Conservation (phyloP, 2,329 filamentous ascomycete species). For the Neonectria sp. region DNA sequence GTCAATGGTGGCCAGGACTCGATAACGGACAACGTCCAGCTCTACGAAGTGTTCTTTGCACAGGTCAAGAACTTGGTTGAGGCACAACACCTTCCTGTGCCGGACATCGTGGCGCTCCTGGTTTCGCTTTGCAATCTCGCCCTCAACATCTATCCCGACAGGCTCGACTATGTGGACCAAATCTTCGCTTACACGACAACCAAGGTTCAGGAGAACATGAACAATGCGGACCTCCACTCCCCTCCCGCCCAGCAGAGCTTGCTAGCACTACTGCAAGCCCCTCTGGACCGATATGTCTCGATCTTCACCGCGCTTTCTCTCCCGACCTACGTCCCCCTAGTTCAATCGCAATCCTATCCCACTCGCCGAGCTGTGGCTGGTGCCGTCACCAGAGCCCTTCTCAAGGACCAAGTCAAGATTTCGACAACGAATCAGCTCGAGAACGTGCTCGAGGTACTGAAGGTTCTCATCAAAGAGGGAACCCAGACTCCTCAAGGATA, state of each 20-base stretch:
- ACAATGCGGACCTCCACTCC: constrained; percentile 96
- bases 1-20: constrained; percentile 62
- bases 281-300: constrained; percentile 90
- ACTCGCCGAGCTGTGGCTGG: constrained; percentile 92
- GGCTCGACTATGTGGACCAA: constrained; percentile 95
- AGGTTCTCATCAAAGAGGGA: constrained; percentile 94
- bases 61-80: constrained; percentile 96
- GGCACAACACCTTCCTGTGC: constrained; percentile 90
- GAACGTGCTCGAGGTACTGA: constrained; percentile 88
- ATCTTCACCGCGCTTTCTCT: constrained; percentile 97
- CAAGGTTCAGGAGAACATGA: constrained; percentile 90
- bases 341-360: constrained; percentile 92
- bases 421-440: constrained; percentile 85
- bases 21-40: constrained; percentile 78
- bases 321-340: constrained; percentile 90
- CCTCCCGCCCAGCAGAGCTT: constrained; percentile 89
- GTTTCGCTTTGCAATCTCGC: constrained; percentile 96
- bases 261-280: constrained; percentile 89
- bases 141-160: constrained; percentile 94
- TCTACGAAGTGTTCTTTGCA: constrained; percentile 98
- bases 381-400: constrained; percentile 86
- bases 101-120: constrained; percentile 93
- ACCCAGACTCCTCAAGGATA: constrained; percentile 88
- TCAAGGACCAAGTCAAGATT: constrained; percentile 86
- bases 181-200: constrained; percentile 89